Evolutionary conservation across 192 early-diverging fungal species (phyloP), one percentile per base, ranked within the genome.

Genomic region (Irineochytrium annulatum): DNA sequence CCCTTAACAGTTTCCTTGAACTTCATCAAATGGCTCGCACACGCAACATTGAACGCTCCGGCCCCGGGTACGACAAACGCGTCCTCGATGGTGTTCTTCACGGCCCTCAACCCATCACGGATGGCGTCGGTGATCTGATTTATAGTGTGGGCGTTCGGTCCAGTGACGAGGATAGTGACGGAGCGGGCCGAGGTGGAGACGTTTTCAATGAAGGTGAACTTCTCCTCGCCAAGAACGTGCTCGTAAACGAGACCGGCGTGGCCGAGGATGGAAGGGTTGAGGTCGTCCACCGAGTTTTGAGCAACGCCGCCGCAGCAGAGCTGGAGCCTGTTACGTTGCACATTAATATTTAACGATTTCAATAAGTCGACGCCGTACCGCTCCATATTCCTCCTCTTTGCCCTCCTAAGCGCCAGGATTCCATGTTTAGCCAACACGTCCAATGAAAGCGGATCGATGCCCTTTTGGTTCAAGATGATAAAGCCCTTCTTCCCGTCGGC

Each of bases 311-410:
- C 95, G 69, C 92, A 94, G 59, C 87, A 88, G 59, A 99, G 73
- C 73, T 98, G 95, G 49, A 99, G 83, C 37, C 79, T 77, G 54
- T 17, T 22, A 28, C 33, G 4, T 13, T 27, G 14, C 58, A 24
- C 19, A n/a, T n/a, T n/a, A n/a, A n/a, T n/a, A 55, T 20, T 16
- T 33, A 14, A 24, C n/a, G 16, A 5, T 35, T 55, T 8, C 22
- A 14, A 55, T 34, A n/a, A n/a, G n/a, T n/a, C n/a, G n/a, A n/a
- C n/a, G n/a, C 14, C 34, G 0, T 55, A 79, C 73, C 95, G 86
- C 76, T 99, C 97, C 95, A 98, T 98, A 81, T 99, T 99, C 73
- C 97, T 87, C 70, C 97, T 84, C 85, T 99, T 99, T 55, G 95
- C 97, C 44, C 97, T 82, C 54, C 97, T 87, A 37, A 99, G 79